Evolutionary conservation across 306 rosid genomes (phyloP).

Genomic region (Adenanthera pavonina): DNA sequence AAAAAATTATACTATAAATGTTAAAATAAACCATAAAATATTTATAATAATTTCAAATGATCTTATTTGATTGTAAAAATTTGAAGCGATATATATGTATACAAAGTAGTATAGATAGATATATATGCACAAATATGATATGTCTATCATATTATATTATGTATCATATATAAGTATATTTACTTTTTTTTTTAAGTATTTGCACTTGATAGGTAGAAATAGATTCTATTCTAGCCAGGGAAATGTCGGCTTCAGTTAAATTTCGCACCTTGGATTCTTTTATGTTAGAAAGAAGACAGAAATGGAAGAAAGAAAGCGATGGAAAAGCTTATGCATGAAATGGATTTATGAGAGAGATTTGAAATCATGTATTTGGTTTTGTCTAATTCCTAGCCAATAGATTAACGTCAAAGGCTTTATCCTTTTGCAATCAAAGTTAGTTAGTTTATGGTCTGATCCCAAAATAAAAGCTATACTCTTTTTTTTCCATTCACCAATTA

Average conservation of each 20-base stretch:
- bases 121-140: no score
- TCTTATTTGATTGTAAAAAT: no score
- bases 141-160: no score
- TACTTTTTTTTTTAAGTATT: no score
- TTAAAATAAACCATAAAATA: no score
- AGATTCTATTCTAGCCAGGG: neutral
- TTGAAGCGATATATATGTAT: no score
- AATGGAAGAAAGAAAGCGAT: neutral
- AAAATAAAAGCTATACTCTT: constrained; percentile 20
- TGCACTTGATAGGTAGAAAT: no score
- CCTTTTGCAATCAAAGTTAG: neutral
- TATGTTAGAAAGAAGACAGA: neutral
- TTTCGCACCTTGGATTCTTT: neutral
- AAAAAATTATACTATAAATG: no score
- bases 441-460: neutral
- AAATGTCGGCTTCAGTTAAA: neutral
- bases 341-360: neutral
- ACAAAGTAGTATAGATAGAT: no score
- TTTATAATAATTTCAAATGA: no score
- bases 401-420: neutral
- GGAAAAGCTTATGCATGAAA: neutral
- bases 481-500: neutral
- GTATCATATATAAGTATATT: no score
- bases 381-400: constrained; percentile 8
- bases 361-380: neutral